Conservation (phyloP, 257 asterid genomes). For the Nicotiana undulata region DNA sequence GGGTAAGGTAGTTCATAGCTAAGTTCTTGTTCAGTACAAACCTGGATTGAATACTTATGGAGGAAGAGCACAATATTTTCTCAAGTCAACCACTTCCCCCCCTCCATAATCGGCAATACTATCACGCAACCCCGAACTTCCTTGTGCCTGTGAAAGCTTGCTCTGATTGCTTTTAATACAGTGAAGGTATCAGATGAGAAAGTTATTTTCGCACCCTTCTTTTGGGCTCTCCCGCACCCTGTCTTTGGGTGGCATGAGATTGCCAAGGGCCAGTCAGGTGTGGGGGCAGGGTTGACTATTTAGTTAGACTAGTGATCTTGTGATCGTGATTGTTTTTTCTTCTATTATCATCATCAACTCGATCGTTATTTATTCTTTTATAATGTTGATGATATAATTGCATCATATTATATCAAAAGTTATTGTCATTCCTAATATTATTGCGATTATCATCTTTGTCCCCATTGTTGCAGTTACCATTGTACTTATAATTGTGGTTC, state of each 20-base stretch:
- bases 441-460: not conserved
- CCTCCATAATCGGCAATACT: not conserved
- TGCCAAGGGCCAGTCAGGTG: not conserved
- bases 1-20: not conserved
- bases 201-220: not conserved
- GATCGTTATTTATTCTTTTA: not conserved
- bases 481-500: too few relatives aligned
- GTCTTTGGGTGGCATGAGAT: not conserved
- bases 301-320: not conserved
- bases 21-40: not conserved
- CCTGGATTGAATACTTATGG: not conserved
- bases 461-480: too few relatives aligned
- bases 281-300: not conserved
- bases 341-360: not conserved
- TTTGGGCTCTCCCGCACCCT: not conserved
- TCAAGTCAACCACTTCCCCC: not conserved
- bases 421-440: not conserved
- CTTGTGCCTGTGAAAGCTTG: not conserved
- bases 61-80: not conserved
- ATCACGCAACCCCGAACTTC: not conserved
- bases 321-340: not conserved
- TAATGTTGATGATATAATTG: not conserved
- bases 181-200: not conserved
- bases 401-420: not conserved
- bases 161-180: not conserved